Percentiles rank a stretch among this genome's conserved stretches.
phyloP scores from a whole-genome alignment of 306 rosid genomes.

The Casuarina cunninghamiana region DNA sequence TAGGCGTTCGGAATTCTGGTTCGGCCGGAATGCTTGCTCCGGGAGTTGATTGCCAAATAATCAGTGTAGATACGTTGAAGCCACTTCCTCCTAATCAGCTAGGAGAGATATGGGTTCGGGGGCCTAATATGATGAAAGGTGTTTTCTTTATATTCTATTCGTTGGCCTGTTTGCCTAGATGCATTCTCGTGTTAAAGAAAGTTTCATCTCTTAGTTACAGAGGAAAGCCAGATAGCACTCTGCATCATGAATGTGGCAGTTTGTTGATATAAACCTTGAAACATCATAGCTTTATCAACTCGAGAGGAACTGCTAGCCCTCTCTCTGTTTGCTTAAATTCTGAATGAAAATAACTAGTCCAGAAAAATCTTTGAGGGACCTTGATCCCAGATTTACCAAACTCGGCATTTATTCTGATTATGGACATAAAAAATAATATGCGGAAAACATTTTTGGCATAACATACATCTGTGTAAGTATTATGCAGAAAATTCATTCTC shows the following conservation, averaged over 20 bases:
- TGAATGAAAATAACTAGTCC: not conserved
- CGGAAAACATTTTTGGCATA: not conserved
- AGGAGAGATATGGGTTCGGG: conserved; percentile 95
- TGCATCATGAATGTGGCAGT: not conserved
- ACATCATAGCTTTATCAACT: not conserved
- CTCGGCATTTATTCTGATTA: not conserved
- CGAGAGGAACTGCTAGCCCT: not conserved
- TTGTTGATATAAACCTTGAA: not conserved
- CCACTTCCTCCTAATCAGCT: conserved; percentile 80
- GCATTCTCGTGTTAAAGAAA: not conserved
- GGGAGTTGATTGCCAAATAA: conserved; percentile 76
- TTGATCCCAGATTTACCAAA: not conserved
- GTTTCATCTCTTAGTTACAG: not conserved
- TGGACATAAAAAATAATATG: not conserved
- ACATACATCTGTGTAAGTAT: not conserved
- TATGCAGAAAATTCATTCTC: not conserved
- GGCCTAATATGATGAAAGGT: conserved; percentile 91
- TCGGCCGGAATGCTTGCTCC: conserved; percentile 70
- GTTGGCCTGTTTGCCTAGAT: not conserved
- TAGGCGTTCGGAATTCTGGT: conserved; percentile 63
- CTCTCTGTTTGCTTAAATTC: not conserved
- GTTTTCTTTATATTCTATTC: not conserved
- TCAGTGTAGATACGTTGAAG: conserved; percentile 72
- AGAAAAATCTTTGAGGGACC: not conserved
- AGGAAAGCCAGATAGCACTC: not conserved